Base-by-base conservation (phyloP, 495 filamentous ascomycete genomes). In the Daldinia childiae region DNA sequence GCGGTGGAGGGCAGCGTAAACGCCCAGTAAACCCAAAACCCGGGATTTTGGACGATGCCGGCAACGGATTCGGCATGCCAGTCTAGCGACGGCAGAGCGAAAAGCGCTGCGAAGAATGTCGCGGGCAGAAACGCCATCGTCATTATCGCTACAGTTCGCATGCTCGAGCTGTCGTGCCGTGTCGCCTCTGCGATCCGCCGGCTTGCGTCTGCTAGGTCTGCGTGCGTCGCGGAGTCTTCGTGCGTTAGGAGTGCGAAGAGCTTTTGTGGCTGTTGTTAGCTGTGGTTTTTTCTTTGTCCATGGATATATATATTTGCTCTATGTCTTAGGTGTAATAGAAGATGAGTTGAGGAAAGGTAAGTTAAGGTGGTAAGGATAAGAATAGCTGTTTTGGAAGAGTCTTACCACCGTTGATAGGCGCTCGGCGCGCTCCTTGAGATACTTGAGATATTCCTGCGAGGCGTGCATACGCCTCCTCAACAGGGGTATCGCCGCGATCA, bases 1-100 rank as follows among this genome's bases (percentile, higher is more conserved):
- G 69, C 58, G 21, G 77, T 79, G 1, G 71, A 60, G 3, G 79
- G 77, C 15, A 76, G 29, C 7, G 74, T 76, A 21, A 79, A 73
- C 3, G 75, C 78, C 79, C 79, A 81, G 54, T 82, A 82, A 0
- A 80, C 32, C 72, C 75, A 81, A n/a, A 82, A 82, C 5, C 75
- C 64, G 27, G 68, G 57, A 4, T 30, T 27, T 52, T 71, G 69
- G 14, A 81, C 64, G 19, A 80, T 70, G 26, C 19, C 24, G 15
- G 38, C 21, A 34, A n/a, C 15, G 30, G 38, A 52, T 9, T 73
- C 72, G 60, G 45, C 19, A 19, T 30, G 54, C 79, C 77, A 81
- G 43, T 78, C 67, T 17, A 82, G 72, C 3, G 79, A 76, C 3
- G 79, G 79, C 32, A 82, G 65, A 0, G 78, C 75, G 55, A 82